Base-by-base conservation (phyloP, 208 protist genomes). In the Leishmania gerbilli region DNA sequence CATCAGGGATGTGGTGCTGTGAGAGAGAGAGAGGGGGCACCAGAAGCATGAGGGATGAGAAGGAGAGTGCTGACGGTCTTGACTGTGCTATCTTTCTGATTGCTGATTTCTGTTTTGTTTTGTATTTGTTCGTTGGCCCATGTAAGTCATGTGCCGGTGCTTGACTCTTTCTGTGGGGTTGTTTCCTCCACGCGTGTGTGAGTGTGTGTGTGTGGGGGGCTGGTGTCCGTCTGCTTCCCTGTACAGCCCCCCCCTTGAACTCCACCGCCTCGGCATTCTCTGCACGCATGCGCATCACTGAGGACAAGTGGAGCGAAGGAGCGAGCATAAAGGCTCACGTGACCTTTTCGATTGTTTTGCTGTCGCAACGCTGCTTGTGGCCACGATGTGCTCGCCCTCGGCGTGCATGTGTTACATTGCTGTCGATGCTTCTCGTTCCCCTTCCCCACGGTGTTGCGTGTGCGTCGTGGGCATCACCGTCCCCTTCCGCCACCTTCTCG, bases 1-100 rank as follows among this genome's bases (percentile, higher is more conserved):
- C 81, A 89, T 99, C 58, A 86, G 85, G 7, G 85, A 92, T 56
- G 87, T 86, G 55, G 71, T 64, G 31, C 27, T 93, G 45, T 93
- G 74, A 83, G 17, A 34, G 72, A 83, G 17, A 34, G 72, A 56
- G 56, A 60, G 27, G 55, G 21, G 17, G 47, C 11, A 24, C 21
- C 6, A 31, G 27, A 58, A 24, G 27, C 2, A 31, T 19, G 27
- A 47, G 37, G 40, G 7, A 49, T 47, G 1, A 56, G 71, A 40
- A 19, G 31, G n/a, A 74, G 45, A 55, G 47, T 9, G 19, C 15
- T 31, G 42, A 19, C 27, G 34, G n/a, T 71, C 31, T 40, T 37
- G 3, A 31, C 62, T 40, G 31, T 24, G 31, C 62, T 40, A 7
- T 37, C 15, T 67, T 31, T 1, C n/a, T 3, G 27, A 17, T 67